Base-by-base conservation (phyloP, 176 grass and related monocot genomes). In the Bonia amplexicaulis region DNA sequence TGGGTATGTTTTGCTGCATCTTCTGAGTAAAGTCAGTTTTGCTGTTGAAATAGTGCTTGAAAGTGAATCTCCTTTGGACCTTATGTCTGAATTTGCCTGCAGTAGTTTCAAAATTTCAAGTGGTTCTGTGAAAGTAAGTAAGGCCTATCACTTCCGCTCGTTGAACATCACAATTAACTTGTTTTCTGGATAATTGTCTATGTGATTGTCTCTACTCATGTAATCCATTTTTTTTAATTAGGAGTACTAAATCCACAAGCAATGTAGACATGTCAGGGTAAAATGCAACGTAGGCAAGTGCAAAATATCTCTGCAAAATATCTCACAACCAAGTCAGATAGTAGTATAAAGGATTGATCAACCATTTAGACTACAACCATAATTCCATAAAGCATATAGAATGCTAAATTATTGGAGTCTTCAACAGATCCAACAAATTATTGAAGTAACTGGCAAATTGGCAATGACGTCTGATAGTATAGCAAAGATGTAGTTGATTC, bases 1-100 rank as follows among this genome's bases (percentile, higher is more conserved):
- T 95, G 93, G 93, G 93, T 95, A 89, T 37, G 63, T 59, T 51
- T 76, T 85, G 47, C 12, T 77, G 5, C 57, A 2, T 77, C 13
- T 31, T 58, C 42, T 6, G 74, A 51, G 44, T 66, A 8, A 29
- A 64, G 51, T 26, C 44, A 9, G 55, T 64, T 54, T 78, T 66
- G 46, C 4, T 35, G 22, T 80, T 65, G 14, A 69, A 74, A 60
- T 27, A 71, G n/a, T 16, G 14, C 48, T 14, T 25, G 53, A 53
- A 71, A 29, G 42, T 12, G 9, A 64, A 64, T 64, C 10, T 25
- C 22, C 4, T 12, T 64, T 64, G n/a, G 25, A 23, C 19, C 33
- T 67, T 66, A 49, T 35, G 61, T 77, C 7, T 35, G 19, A 63
- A 61, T 13, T 65, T 51, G 12, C 48, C 48, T 16, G 13, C 31